Base-by-base conservation (phyloP, 2,329 filamentous ascomycete species). In the Trichoderma endophyticum region DNA sequence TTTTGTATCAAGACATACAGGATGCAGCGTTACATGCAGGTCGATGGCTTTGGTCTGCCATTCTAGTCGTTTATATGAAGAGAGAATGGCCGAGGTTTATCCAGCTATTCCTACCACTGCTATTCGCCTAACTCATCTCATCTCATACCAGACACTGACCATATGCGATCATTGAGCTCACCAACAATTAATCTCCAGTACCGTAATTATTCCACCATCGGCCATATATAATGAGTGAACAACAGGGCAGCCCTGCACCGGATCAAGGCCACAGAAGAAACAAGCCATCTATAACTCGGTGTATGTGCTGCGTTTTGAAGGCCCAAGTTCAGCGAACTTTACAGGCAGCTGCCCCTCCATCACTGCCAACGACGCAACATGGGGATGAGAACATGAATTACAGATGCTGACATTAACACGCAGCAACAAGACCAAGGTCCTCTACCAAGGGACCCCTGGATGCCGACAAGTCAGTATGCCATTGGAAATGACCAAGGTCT, bases 381-480 rank as follows among this genome's bases (percentile, higher is more conserved):
- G 6, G n/a, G n/a, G 14, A 60, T 60, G 48, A 43, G 48, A 36
- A 39, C 18, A 34, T 54, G 24, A 15, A 12, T 2, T 28, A 71
- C n/a, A 21, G 3, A 12, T 56, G 21, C 70, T 34, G 34, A 77
- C 76, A 30, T 61, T 34, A 11, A 39, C 60, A 26, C 28, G 2
- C 15, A 26, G 14, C 75, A 89, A 88, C 87, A n/a, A 83, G 90
- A 59, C 88, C 91, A 9, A 86, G 91, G 65, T 89, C 91, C 56
- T 88, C 91, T 59, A 96, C 93, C 5, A 93, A 90, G 80, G 93
- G 93, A 1, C 94, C 94, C 4, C 84, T 97, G 24, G 93, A 96
- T 77, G 83, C 85, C 73, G 89, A 91, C 74, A 92, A 95, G 92
- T 95, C 86, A 82, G 90, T 81, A 2, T n/a, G 18, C 3, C 26